A percentile compares a stretch with the other conserved stretches of the same genome.
phyloP scores from a whole-genome alignment of 202 grass and related monocot species.

The Saccharum hybrid region DNA sequence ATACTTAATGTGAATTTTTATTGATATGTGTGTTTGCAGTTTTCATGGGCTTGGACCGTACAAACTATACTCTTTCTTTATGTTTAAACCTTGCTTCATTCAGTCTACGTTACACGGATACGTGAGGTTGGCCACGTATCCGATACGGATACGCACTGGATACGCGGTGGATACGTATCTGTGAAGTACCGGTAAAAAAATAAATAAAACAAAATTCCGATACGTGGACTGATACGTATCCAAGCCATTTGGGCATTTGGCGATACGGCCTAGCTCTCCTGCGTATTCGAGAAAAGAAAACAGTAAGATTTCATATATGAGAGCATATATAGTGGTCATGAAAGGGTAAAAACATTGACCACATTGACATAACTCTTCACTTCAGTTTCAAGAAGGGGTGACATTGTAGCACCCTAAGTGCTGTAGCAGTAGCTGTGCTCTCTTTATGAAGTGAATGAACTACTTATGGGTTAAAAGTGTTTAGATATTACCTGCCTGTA shows the following conservation, averaged over 20 bases:
- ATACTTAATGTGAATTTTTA: background rate
- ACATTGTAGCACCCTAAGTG: background rate
- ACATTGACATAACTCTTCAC: background rate
- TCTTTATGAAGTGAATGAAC: background rate
- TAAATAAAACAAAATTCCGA: too few relatives aligned
- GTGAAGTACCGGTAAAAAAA: too few relatives aligned
- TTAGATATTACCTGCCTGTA: slow-evolving; percentile 1
- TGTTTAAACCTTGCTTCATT: background rate
- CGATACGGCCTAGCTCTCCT: background rate
- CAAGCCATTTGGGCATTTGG: too few relatives aligned
- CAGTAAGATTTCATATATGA: slow-evolving; percentile 32
- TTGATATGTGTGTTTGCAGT: background rate
- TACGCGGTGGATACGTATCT: too few relatives aligned
- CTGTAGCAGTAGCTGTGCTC: background rate
- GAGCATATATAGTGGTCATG: background rate
- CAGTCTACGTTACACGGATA: background rate
- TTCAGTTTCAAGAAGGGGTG: background rate
- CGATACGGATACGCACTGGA: too few relatives aligned
- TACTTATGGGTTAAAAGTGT: background rate
- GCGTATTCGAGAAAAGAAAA: background rate
- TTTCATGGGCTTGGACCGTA: background rate
- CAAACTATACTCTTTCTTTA: slow-evolving; percentile 13
- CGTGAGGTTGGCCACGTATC: too few relatives aligned
- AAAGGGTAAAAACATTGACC: background rate
- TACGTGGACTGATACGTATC: too few relatives aligned